Percentiles rank a stretch among this genome's conserved stretches.
phyloP scores from a whole-genome alignment of 2,329 filamentous ascomycete species.

The Verticillium isaacii region DNA sequence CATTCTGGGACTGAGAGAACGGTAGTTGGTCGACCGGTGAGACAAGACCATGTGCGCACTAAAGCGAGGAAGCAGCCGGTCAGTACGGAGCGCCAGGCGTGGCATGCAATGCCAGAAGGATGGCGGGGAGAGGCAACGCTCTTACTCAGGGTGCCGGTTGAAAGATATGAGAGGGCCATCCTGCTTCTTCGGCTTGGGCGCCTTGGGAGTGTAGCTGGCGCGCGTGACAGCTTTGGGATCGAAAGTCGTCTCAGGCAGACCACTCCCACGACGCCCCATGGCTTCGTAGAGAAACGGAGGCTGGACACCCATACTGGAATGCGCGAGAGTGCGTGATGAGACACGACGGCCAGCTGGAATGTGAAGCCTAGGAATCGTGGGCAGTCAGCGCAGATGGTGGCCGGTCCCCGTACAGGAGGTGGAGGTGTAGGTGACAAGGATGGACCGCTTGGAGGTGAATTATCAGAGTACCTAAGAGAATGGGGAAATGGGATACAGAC shows the following conservation, averaged over 20 bases:
- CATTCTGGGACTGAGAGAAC: constrained; percentile 63
- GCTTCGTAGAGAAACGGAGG: constrained; percentile 70
- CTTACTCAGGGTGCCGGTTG: constrained; percentile 83
- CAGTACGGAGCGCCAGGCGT: neutral
- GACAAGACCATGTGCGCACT: constrained; percentile 60
- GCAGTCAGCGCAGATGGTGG: no score
- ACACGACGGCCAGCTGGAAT: neutral
- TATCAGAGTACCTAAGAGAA: neutral
- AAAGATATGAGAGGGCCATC: constrained; percentile 76
- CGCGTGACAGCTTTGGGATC: constrained; percentile 84
- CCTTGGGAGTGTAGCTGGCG: constrained; percentile 65
- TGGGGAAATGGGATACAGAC: neutral
- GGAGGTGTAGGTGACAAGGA: neutral
- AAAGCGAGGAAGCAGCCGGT: neutral
- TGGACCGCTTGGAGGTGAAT: neutral
- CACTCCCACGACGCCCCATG: constrained; percentile 44
- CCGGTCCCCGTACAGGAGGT: neutral
- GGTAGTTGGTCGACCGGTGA: constrained; percentile 55
- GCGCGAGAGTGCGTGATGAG: neutral
- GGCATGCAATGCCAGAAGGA: neutral
- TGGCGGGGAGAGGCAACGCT: constrained; percentile 8
- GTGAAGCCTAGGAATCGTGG: neutral
- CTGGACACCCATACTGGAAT: constrained; percentile 22
- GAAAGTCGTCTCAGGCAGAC: constrained; percentile 56
- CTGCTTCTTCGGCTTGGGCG: constrained; percentile 53